phyloP scores from a whole-genome alignment of 73 alveolate species.

The Uronychia setigera region DNA sequence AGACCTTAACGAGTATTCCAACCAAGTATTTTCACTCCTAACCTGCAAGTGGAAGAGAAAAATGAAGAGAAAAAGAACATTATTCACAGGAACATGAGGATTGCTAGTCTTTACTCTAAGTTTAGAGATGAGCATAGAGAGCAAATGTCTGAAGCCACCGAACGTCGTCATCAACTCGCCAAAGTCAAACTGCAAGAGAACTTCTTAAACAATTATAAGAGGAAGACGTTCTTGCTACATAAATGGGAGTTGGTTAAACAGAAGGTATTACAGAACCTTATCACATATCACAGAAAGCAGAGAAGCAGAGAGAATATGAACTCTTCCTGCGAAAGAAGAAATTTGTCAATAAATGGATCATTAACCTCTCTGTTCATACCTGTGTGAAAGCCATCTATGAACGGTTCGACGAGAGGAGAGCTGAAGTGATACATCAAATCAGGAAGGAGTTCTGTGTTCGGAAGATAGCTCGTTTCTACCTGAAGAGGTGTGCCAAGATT shows the following conservation, averaged over 20 bases:
- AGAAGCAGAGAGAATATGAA: not conserved
- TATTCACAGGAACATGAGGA: not conserved
- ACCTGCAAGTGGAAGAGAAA: not conserved
- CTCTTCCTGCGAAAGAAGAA: not conserved
- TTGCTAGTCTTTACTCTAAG: not conserved
- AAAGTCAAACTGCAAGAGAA: not conserved
- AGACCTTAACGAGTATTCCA: not conserved
- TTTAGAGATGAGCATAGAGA: not conserved
- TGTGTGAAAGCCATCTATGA: not conserved
- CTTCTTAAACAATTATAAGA: not conserved
- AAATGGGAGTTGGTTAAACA: not conserved
- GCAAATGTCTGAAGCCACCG: not conserved
- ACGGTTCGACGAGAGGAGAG: not conserved
- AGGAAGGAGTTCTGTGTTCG: not conserved
- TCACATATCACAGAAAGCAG: not conserved
- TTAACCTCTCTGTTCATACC: too few relatives aligned
- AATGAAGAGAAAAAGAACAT: not conserved
- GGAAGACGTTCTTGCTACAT: not conserved
- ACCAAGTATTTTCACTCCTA: not conserved
- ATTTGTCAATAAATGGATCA: not conserved
- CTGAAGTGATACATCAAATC: not conserved
- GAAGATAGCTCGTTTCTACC: not conserved
- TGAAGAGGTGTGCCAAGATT: not conserved
- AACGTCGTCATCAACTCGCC: not conserved
- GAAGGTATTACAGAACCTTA: not conserved